phyloP scores from a whole-genome alignment of 768 basidiomycete genomes.

The Tephrocybe sp. region DNA sequence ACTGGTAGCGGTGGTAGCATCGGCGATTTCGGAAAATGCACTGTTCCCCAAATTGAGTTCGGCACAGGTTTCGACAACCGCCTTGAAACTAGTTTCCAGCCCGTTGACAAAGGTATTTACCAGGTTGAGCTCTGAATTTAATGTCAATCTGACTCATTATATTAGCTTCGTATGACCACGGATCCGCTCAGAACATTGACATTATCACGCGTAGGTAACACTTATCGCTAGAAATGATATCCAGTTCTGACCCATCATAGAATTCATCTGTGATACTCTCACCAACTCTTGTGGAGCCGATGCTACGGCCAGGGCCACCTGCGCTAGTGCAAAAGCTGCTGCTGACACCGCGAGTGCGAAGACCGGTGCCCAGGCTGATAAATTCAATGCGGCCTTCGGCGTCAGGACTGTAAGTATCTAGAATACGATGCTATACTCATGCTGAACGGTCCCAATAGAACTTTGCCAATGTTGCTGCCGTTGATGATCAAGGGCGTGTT shows the following conservation, averaged over 20 bases:
- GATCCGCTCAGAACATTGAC: conserved; percentile 58
- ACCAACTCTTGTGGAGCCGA: conserved; percentile 55
- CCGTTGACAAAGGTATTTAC: conserved; percentile 41
- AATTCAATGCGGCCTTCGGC: conserved; percentile 60
- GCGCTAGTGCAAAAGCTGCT: conserved; percentile 38
- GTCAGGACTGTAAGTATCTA: conserved; percentile 40
- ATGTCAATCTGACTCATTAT: background rate
- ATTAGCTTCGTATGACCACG: conserved; percentile 50
- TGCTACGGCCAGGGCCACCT: conserved; percentile 50
- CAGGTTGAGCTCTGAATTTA: background rate
- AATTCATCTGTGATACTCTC: conserved; percentile 56
- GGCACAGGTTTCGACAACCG: conserved; percentile 54
- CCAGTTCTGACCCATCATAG: conserved; percentile 15
- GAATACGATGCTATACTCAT: background rate
- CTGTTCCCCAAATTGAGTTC: conserved; percentile 55
- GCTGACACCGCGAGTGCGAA: conserved; percentile 40
- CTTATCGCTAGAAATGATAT: no score
- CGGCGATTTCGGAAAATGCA: conserved; percentile 52
- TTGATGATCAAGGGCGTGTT: conserved; percentile 45
- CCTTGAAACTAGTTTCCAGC: conserved; percentile 55
- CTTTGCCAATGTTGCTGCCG: conserved; percentile 41
- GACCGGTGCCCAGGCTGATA: conserved; percentile 59
- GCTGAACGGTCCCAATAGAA: conserved; percentile 27
- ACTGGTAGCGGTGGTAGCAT: conserved; percentile 24
- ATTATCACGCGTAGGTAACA: conserved; percentile 54